Evolutionary conservation across 257 asterid genomes (phyloP).

Genomic region (Perilla frutescens): DNA sequence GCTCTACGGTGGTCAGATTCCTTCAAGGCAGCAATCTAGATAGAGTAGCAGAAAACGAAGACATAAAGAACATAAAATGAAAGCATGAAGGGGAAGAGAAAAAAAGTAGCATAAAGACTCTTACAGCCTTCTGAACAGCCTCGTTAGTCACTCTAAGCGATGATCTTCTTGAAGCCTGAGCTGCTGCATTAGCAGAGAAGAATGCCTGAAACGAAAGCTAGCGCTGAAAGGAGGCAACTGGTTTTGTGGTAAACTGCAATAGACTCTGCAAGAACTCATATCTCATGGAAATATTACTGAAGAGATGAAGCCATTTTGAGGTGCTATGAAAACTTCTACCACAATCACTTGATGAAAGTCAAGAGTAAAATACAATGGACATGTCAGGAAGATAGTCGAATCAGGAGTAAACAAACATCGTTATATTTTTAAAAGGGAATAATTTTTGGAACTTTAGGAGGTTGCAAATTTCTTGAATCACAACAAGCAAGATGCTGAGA

Average conservation of each 20-base stretch:
- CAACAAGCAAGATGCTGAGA: background rate
- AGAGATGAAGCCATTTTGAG: background rate
- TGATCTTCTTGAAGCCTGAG: conserved; percentile 78
- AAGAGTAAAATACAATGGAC: background rate
- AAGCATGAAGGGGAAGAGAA: background rate
- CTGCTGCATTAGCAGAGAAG: conserved; percentile 72
- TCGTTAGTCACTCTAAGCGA: conserved; percentile 75
- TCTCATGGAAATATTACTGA: background rate
- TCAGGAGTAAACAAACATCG: background rate
- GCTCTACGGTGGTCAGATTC: conserved; percentile 80
- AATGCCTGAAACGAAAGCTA: conserved; percentile 48
- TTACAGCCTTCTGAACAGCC: conserved; percentile 86
- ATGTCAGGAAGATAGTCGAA: background rate
- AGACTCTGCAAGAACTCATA: background rate
- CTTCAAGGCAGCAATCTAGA: conserved; percentile 72
- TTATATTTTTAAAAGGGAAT: background rate
- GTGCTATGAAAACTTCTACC: background rate
- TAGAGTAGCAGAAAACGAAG: background rate
- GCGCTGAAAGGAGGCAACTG: conserved; percentile 9
- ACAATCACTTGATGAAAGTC: conserved; percentile 17
- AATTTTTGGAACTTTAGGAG: background rate
- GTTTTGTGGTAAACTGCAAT: background rate
- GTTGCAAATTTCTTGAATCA: conserved; percentile 20
- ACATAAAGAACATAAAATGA: background rate
- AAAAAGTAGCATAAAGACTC: conserved; percentile 32